Conservation (phyloP, 140 eudicot species). For the Flaveria floridana region DNA sequence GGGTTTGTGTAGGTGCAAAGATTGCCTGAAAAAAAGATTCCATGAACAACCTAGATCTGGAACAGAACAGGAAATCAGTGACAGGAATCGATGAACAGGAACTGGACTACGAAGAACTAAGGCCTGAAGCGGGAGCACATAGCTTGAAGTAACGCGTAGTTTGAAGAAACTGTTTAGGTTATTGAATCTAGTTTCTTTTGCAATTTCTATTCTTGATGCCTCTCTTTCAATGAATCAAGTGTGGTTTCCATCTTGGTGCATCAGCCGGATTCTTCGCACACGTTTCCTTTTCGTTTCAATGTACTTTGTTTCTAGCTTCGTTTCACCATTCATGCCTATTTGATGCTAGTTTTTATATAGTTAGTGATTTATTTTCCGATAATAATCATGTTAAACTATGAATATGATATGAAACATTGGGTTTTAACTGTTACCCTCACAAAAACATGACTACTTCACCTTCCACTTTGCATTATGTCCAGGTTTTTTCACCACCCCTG, state of each 20-base stretch:
- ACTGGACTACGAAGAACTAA: too few species aligned
- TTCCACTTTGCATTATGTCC: not conserved
- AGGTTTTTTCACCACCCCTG: too few species aligned
- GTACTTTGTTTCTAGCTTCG: not conserved
- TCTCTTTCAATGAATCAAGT: not conserved
- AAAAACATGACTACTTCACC: not conserved
- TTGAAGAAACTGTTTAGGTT: too few species aligned
- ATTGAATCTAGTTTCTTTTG: too few species aligned
- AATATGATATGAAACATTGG: not conserved
- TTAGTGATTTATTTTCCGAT: not conserved
- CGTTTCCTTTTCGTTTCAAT: not conserved
- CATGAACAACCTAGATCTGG: too few species aligned
- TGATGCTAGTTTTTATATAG: not conserved
- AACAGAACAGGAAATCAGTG: too few species aligned
- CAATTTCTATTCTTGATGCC: not conserved
- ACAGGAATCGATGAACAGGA: too few species aligned
- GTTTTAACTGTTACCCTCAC: not conserved
- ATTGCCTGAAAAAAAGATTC: too few species aligned
- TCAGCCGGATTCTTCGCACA: not conserved
- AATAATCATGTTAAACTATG: not conserved
- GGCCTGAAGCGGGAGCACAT: too few species aligned
- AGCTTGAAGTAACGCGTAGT: too few species aligned
- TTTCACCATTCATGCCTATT: not conserved
- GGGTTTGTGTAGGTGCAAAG: too few species aligned
- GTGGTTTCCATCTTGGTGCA: slow-evolving; percentile 7